phyloP scores from a whole-genome alignment of 1,284 basidiomycete genomes.

The Inonotus obliquus region DNA sequence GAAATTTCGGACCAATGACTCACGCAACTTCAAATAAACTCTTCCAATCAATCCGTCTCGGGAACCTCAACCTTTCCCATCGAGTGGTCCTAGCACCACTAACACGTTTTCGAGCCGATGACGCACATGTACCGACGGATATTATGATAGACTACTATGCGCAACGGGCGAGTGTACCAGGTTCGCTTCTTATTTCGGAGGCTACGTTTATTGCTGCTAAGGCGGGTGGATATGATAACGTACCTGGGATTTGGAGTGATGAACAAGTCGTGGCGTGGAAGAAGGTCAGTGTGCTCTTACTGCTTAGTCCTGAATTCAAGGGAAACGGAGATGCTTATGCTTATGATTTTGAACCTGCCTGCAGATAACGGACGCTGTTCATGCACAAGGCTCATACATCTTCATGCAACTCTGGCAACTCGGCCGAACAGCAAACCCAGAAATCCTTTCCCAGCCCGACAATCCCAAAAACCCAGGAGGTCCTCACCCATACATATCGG shows the following conservation, averaged over 20 bases:
- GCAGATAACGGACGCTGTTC: slow-evolving; percentile 35
- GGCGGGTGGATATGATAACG: slow-evolving; percentile 21
- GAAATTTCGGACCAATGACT: too few species aligned
- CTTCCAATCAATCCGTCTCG: slow-evolving; percentile 29
- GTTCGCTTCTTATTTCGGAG: slow-evolving; percentile 30
- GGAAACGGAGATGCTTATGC: too few species aligned
- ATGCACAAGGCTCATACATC: slow-evolving; percentile 35
- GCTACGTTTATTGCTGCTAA: slow-evolving; percentile 27
- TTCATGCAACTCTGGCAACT: slow-evolving; percentile 44
- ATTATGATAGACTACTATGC: slow-evolving; percentile 25
- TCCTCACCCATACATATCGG: slow-evolving; percentile 33
- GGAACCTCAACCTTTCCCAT: slow-evolving; percentile 24
- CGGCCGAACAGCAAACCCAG: slow-evolving; percentile 33
- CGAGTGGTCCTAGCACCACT: slow-evolving; percentile 31
- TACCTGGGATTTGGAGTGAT: slow-evolving; percentile 25
- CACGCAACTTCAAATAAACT: too few species aligned
- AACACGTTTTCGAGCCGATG: slow-evolving; percentile 29
- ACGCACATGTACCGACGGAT: slow-evolving; percentile 23
- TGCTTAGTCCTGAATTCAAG: too few species aligned
- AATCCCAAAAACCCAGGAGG: slow-evolving; percentile 26
- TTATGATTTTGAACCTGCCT: too few species aligned
- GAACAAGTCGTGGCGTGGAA: slow-evolving; percentile 31
- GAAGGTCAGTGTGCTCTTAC: slow-evolving; percentile 23
- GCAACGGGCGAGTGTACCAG: slow-evolving; percentile 26
- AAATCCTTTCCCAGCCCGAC: slow-evolving; percentile 21